phyloP scores from a whole-genome alignment of 2,329 filamentous ascomycete species.

The Cercospora sesami region DNA sequence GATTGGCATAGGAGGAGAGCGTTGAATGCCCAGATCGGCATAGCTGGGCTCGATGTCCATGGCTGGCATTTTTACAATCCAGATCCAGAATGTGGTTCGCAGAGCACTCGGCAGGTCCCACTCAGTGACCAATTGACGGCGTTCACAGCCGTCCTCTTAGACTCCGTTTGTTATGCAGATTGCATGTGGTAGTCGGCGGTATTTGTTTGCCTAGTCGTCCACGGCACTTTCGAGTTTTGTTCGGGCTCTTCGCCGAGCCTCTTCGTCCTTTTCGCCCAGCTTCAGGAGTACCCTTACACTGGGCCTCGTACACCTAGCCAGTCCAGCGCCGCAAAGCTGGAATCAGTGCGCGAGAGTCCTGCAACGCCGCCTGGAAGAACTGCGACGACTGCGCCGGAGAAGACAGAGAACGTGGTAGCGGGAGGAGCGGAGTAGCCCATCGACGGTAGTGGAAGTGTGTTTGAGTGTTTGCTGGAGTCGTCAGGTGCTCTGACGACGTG shows the following conservation, averaged over 20 bases:
- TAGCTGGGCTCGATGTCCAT: conserved; percentile 39
- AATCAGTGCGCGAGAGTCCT: conserved; percentile 44
- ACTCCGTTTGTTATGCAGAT: background rate
- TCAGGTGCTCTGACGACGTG: conserved; percentile 23
- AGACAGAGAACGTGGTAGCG: conserved; percentile 37
- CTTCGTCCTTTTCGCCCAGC: conserved; percentile 51
- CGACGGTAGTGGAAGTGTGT: conserved; percentile 35
- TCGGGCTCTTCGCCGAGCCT: conserved; percentile 2
- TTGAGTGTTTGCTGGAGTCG: conserved; percentile 14
- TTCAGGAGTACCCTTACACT: conserved; percentile 46
- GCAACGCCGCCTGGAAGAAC: conserved; percentile 36
- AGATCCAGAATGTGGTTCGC: background rate
- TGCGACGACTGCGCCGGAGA: conserved; percentile 40
- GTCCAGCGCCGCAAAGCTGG: conserved; percentile 50
- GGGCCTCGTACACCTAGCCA: conserved; percentile 52
- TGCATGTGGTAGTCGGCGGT: conserved; percentile 10
- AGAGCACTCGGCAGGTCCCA: background rate
- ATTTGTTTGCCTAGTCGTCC: background rate
- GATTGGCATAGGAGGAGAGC: conserved; percentile 37
- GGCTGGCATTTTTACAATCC: conserved; percentile 33
- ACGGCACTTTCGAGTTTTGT: conserved; percentile 8
- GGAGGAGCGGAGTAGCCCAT: conserved; percentile 48
- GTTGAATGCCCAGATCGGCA: conserved; percentile 32
- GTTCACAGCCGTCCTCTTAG: background rate
- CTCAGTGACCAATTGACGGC: background rate